Conservation (phyloP, 768 basidiomycete genomes). For the Kwoniella sp. region DNA sequence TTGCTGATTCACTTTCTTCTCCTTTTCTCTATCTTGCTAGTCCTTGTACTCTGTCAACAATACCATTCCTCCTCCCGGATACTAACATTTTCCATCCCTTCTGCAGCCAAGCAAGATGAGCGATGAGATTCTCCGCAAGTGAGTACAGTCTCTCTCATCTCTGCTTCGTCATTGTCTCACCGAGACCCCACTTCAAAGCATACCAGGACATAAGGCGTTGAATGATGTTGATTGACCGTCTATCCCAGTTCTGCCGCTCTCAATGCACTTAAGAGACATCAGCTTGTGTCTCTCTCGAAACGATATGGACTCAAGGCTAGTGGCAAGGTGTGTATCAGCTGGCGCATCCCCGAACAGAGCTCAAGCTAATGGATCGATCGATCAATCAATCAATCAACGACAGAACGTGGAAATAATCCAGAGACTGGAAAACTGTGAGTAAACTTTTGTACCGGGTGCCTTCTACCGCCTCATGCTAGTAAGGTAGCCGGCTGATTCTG, state of each 20-base stretch:
- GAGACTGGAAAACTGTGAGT: slow-evolving; percentile 44
- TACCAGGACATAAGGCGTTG: no score
- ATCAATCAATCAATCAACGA: background rate
- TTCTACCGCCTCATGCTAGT: no score
- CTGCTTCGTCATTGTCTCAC: background rate
- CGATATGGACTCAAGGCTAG: slow-evolving; percentile 46
- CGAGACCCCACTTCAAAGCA: no score
- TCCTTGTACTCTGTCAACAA: background rate
- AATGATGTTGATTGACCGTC: background rate
- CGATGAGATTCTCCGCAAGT: slow-evolving; percentile 46
- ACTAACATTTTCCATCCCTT: background rate
- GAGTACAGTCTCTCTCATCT: slow-evolving; percentile 12
- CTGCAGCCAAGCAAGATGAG: slow-evolving; percentile 11
- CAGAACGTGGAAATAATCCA: slow-evolving; percentile 45
- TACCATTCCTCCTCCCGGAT: background rate
- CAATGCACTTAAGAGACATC: slow-evolving; percentile 46
- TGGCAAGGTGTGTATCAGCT: slow-evolving; percentile 39
- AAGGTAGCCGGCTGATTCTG: no score
- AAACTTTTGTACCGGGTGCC: background rate
- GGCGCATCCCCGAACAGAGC: no score
- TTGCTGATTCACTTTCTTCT: no score
- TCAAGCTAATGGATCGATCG: background rate
- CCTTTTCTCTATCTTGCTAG: no score
- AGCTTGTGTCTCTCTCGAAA: slow-evolving; percentile 47
- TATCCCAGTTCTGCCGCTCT: slow-evolving; percentile 40